phyloP scores from a whole-genome alignment of 2,329 filamentous ascomycete genomes.

The Albifimbria verrucaria region DNA sequence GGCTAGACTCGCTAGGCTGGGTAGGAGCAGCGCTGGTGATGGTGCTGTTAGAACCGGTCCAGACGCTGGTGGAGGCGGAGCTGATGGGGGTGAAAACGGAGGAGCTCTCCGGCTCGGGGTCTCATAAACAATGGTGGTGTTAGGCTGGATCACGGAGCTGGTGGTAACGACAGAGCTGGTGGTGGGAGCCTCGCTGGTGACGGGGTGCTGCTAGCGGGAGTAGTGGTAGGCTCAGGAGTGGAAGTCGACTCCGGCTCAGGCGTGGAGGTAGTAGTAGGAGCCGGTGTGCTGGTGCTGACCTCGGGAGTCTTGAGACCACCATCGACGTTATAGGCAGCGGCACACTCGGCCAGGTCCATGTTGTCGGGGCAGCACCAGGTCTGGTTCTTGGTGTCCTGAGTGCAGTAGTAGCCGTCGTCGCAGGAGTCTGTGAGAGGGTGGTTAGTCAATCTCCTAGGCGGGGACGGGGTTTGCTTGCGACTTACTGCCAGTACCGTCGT shows the following conservation, averaged over 20 bases:
- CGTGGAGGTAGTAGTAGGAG: constrained; percentile 22
- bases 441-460: too few species aligned
- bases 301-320: constrained; percentile 39
- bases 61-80: constrained; percentile 24
- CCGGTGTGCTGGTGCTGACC: constrained; percentile 23
- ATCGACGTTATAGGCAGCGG: constrained; percentile 46
- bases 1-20: constrained; percentile 15
- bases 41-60: constrained; percentile 30
- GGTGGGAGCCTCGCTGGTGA: constrained; percentile 22
- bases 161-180: constrained; percentile 22
- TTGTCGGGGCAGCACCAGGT: constrained; percentile 61
- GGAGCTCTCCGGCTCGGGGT: background rate
- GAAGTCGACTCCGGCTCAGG: constrained; percentile 14
- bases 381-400: constrained; percentile 44
- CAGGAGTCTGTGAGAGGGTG: constrained; percentile 53
- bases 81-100: constrained; percentile 16
- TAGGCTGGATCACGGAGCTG: constrained; percentile 14
- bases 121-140: constrained; percentile 20
- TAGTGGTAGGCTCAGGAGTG: constrained; percentile 19
- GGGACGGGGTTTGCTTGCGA: too few species aligned
- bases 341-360: constrained; percentile 52
- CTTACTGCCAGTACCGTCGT: constrained; percentile 54
- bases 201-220: constrained; percentile 20
- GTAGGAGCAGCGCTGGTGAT: constrained; percentile 19
- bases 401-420: constrained; percentile 60